These are phyloP conservation scores for Crucibulum laeve DNA, from an alignment of 768 basidiomycete species.

Conservation along the genomic window DNA sequence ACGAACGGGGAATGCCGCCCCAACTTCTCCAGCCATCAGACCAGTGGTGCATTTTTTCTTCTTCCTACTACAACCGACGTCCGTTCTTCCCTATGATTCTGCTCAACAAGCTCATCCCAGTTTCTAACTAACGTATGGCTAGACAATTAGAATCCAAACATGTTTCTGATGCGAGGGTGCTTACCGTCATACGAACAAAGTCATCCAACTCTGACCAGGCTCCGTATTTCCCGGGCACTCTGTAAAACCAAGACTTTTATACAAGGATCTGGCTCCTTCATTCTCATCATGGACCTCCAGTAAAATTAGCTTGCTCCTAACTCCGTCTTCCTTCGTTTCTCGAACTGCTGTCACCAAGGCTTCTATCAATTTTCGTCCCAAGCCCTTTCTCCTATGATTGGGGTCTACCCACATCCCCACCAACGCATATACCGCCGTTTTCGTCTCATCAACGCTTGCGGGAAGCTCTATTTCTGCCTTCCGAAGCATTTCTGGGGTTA, in stretches of 20 bases:
- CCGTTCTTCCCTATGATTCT: too few species aligned
- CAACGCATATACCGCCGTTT: conserved; percentile 6
- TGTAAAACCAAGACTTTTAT: conserved; percentile 15
- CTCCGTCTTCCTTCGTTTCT: conserved; percentile 4
- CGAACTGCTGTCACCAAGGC: conserved; percentile 1
- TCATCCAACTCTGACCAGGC: background rate
- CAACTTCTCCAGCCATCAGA: too few species aligned
- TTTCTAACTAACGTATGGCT: too few species aligned
- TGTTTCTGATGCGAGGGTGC: too few species aligned
- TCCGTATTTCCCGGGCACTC: background rate
- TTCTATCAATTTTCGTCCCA: conserved; percentile 10
- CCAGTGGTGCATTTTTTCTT: too few species aligned
- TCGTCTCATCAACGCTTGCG: conserved; percentile 2
- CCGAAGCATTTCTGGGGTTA: background rate
- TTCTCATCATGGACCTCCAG: conserved; percentile 17
- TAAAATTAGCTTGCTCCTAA: conserved; percentile 6
- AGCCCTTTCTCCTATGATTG: conserved; percentile 15
- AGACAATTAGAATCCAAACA: too few species aligned
- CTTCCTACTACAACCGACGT: too few species aligned
- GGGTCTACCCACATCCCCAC: conserved; percentile 20
- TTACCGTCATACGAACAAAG: background rate
- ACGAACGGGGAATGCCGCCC: too few species aligned
- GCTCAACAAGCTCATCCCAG: too few species aligned
- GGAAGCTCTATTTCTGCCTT: background rate
- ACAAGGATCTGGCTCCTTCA: conserved; percentile 11